A percentile compares a stretch with the other conserved stretches of the same genome.
phyloP scores from a whole-genome alignment of 306 rosid genomes.

The Trifolium fragiferum region DNA sequence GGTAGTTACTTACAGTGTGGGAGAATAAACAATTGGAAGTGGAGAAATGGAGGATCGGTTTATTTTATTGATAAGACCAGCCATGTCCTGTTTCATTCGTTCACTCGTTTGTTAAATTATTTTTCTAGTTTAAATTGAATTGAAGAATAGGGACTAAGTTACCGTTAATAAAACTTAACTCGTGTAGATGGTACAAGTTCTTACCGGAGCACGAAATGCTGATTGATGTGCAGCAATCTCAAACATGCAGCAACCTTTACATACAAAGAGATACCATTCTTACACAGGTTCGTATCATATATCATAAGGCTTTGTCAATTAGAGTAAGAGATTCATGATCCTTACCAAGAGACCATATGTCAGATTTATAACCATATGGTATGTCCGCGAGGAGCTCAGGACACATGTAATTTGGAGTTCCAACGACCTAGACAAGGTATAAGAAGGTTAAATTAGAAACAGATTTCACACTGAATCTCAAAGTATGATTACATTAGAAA shows the following conservation, averaged over 20 bases:
- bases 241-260: constrained; percentile 92
- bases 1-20: constrained; percentile 71
- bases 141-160: constrained; percentile 32
- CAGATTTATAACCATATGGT: constrained; percentile 94
- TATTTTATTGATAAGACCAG: constrained; percentile 89
- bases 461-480: constrained; percentile 19
- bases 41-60: constrained; percentile 93
- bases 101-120: constrained; percentile 30
- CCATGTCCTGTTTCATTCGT: constrained; percentile 83
- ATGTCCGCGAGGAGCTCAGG: constrained; percentile 91
- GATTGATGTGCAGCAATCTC: constrained; percentile 93
- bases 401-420: constrained; percentile 92
- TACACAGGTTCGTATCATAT: constrained; percentile 26
- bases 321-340: constrained; percentile 33
- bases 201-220: constrained; percentile 91
- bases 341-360: constrained; percentile 98
- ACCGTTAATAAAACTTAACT: constrained; percentile 30
- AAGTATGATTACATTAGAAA: constrained; percentile 16
- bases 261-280: constrained; percentile 38
- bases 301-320: constrained; percentile 32
- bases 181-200: constrained; percentile 45
- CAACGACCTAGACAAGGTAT: constrained; percentile 68
- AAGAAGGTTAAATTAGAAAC: constrained; percentile 35
- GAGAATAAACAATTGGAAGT: constrained; percentile 87
- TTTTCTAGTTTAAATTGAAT: neutral